Evolutionary conservation across 2,329 filamentous ascomycete species (phyloP), one percentile per base, ranked within the genome.

Genomic region (Coleophoma crateriformis): DNA sequence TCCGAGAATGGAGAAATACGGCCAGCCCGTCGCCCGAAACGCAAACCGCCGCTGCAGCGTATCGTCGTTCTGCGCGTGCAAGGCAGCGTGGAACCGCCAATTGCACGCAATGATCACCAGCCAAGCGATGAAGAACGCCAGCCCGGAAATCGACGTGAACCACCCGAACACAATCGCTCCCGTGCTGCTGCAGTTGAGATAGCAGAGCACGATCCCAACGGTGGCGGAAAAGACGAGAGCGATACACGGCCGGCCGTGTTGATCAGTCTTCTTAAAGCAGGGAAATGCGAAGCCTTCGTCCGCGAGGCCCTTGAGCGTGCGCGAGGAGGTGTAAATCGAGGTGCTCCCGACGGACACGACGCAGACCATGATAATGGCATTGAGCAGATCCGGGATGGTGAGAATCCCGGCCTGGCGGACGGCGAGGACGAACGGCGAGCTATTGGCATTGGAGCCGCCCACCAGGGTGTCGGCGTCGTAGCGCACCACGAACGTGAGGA

Each of bases 41-140:
- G 50, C 46, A 17, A 48, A 48, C 13, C 37, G 35, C 4, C 37
- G 35, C 10, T 48, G 7, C 10, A 48, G 46, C 6, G 35, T 48
- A 39, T 33, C 15, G 20, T 41, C 37, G 12, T 74, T 72, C 57
- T 81, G 80, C 3, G 67, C 69, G 45, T 67, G 62, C 50, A 85
- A 69, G 10, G 75, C 78, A 20, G 73, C 70, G 71, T 79, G 77
- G 67, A 86, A 85, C 12, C 75, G 75, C 45, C 86, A 65, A 64
- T 85, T 80, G 62, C 79, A 83, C 50, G 75, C 55, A 61, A 70
- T 75, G 65, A 85, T 85, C 61, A 78, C 77, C 11, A 77, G 72
- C 84, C 84, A 88, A 38, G 76, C 79, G 58, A 86, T 83, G 63
- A 87, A 79, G 12, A 81, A 82, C 8, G 80, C 81, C 14, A 83